These are phyloP conservation scores for Gymnopilus dilepis DNA, from an alignment of 768 basidiomycete species.

Conservation along the genomic window DNA sequence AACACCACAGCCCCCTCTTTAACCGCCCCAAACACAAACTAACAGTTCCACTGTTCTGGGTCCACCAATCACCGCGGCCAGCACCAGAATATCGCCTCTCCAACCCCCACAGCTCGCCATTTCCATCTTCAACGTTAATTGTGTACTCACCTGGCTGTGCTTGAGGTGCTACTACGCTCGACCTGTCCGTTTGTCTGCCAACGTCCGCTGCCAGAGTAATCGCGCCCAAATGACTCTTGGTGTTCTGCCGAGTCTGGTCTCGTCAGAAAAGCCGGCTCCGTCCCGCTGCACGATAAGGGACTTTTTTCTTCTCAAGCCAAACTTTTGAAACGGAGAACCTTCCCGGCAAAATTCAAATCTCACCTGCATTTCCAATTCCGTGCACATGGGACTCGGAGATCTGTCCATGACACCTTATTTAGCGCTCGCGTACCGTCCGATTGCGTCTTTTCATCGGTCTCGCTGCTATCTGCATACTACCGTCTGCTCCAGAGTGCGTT, in stretches of 20 bases:
- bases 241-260: background rate
- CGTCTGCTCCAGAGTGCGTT: background rate
- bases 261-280: background rate
- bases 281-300: background rate
- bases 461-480: background rate
- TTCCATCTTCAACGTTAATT: constrained; percentile 7
- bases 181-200: constrained; percentile 11
- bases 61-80: constrained; percentile 26
- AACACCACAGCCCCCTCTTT: constrained; percentile 34
- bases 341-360: constrained; percentile 3
- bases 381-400: background rate
- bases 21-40: constrained; percentile 14
- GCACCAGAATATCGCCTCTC: constrained; percentile 5
- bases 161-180: background rate
- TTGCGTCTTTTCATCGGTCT: background rate
- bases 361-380: constrained; percentile 1
- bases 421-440: constrained; percentile 13
- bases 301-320: constrained; percentile 2
- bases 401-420: constrained; percentile 10
- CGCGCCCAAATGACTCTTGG: constrained; percentile 8
- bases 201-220: constrained; percentile 11
- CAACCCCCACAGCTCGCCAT: constrained; percentile 5
- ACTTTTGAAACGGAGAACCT: constrained; percentile 9
- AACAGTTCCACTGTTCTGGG: constrained; percentile 35
- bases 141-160: constrained; percentile 6